Evolutionary conservation across 2,329 filamentous ascomycete species (phyloP), one percentile per base, ranked within the genome.

Genomic region (Pseudogymnoascus sp.): DNA sequence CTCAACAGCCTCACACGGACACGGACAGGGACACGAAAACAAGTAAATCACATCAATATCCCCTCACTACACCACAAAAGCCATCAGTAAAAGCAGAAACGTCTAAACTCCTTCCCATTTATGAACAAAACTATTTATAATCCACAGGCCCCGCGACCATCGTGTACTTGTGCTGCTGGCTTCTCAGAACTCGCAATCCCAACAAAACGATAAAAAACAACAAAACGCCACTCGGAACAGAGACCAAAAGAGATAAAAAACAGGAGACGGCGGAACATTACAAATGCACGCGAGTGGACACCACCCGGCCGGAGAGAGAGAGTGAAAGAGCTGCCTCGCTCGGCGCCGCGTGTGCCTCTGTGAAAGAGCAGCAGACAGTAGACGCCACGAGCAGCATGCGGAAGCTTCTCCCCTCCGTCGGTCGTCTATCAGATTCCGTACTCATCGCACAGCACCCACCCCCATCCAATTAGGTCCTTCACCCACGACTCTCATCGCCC

Each of bases 121-220:
- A 53, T 53, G 47, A 53, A 53, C 47, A 53, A 53, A 53, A 53
- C 47, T 53, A 53, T 53, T 53, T 53, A 53, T 53, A 53, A 53
- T 33, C 47, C 47, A 53, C 47, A 53, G 47, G 47, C 47, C 47
- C 47, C 47, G 47, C 47, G 47, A 53, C 47, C 47, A 53, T 53
- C 47, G 47, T 53, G 47, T 53, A 53, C 47, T 53, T 53, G 47
- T 53, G 47, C 47, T 53, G 47, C 47, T 53, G 47, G 47, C 47
- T 53, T 2, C 47, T 53, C 47, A 16, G 31, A 53, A 53, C 47
- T 31, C 47, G 47, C 47, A 53, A 53, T 53, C 47, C 47, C 26
- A 8, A n/a, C 26, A 31, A 53, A 53, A 31, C 26, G n/a, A 16
- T 31, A 7, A 19, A 4, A 11, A 6, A 53, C 31, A 7, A 31